Base-by-base conservation (phyloP, 306 rosid genomes). In the Senna tora region DNA sequence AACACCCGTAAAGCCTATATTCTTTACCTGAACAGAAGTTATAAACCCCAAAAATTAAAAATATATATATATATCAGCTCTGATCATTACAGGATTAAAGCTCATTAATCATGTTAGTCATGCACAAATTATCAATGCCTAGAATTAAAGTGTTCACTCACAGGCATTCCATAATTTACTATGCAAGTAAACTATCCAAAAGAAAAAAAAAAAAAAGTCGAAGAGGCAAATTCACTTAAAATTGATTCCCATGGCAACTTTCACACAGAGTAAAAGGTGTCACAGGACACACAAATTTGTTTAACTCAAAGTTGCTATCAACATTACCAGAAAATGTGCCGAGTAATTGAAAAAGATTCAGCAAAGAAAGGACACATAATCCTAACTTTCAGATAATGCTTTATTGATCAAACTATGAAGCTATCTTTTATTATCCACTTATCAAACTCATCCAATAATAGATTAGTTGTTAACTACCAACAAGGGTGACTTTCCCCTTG, bases 1-100 rank as follows among this genome's bases (percentile, higher is more conserved):
- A 76, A 94, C 83, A 41, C 99, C 99, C 0, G 96, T 89, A 87
- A 94, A 94, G 80, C 97, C 99, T 65, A 94, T 84, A 75, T 91
- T 84, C 71, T 94, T 94, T 22, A 94, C 97, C 99, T 94, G 75
- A 69, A 65, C 45, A 84, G 39, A 78, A 42, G 38, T 65, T 58
- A 36, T 36, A 36, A 36, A 25, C 30, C 30, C 30, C 30, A 1
- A 7, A 36, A 36, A 5, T n/a, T n/a, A 36, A 4, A 5, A 36
- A 36, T 7, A 36, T 1, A 36, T n/a, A n/a, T n/a, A n/a, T n/a
- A 36, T 0, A 36, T 36, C 39, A 36, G 8, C 39, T 4, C 6
- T 4, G 65, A 9, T 45, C 56, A 49, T 63, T 83, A 39, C 1
- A 67, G 38, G 59, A 68, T 52, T 52, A 66, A 62, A 42, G 42